Conservation (phyloP, 140 eudicot species). For the Bidens hawaiensis region DNA sequence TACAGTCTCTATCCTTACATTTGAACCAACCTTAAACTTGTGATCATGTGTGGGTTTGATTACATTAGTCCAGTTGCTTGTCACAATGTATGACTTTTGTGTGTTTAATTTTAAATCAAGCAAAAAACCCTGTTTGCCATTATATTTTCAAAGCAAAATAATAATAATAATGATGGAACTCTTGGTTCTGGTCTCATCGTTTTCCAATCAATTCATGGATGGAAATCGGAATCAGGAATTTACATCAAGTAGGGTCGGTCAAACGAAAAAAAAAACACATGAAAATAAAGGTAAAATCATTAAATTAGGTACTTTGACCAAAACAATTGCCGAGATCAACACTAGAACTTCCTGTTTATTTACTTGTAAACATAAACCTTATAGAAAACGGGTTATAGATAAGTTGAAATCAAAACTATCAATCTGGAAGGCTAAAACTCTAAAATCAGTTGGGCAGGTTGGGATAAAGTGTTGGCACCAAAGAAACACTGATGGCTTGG, state of each 20-base stretch:
- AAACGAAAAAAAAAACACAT: too few species aligned
- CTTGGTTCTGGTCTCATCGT: not conserved
- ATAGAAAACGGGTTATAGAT: too few species aligned
- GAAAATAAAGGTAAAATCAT: too few species aligned
- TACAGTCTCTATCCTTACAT: not conserved
- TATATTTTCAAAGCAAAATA: too few species aligned
- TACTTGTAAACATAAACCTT: too few species aligned
- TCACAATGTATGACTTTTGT: not conserved
- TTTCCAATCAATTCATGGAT: not conserved
- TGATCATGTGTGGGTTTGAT: not conserved
- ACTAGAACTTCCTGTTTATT: too few species aligned
- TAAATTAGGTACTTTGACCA: not conserved
- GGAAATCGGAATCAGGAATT: not conserved
- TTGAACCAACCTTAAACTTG: conserved; percentile 3
- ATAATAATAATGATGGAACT: not conserved
- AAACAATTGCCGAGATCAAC: not conserved
- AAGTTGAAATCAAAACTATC: too few species aligned
- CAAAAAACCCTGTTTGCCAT: not conserved
- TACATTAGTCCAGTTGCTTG: not conserved
- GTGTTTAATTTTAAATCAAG: not conserved
- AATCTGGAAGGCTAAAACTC: too few species aligned
- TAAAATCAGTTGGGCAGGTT: too few species aligned
- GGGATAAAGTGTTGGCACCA: too few species aligned
- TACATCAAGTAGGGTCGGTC: not conserved
- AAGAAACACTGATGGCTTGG: too few species aligned